A percentile compares a stretch with the other conserved stretches of the same genome.
Evolutionary conservation across 164 flowering plant species (phyloP).

Genomic region (Sedum album): DNA sequence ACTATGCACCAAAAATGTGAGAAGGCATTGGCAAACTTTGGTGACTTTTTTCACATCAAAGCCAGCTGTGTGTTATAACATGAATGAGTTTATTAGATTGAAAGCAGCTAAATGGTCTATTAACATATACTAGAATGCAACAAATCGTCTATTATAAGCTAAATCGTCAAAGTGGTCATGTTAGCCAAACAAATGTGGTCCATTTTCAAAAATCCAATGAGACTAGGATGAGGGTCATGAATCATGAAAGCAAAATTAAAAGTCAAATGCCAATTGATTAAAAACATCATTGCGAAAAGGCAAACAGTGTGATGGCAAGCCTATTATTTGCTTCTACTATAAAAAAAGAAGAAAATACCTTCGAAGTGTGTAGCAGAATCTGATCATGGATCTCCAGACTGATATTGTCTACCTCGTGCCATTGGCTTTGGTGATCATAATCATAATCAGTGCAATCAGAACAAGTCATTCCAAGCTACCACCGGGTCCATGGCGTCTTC

Average conservation of each 20-base stretch:
- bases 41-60: neutral
- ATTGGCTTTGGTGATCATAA: neutral
- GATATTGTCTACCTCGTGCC: neutral
- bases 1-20: too few species aligned
- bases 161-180: neutral
- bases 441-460: neutral
- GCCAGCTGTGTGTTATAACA: neutral
- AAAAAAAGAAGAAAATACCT: neutral
- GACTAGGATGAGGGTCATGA: neutral
- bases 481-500: slow-evolving; percentile 9
- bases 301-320: neutral
- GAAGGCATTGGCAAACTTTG: too few species aligned
- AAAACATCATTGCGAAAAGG: neutral
- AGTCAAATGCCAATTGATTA: neutral
- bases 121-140: neutral
- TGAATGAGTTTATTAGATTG: neutral
- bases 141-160: neutral
- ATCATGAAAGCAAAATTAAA: neutral
- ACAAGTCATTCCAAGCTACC: neutral
- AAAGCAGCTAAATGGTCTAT: neutral
- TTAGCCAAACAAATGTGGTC: neutral
- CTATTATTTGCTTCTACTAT: neutral
- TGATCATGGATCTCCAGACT: neutral
- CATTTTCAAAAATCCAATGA: too few species aligned
- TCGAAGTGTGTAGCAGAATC: neutral